Conservation (phyloP, 2,329 filamentous ascomycete species). For the Exophiala spinifera region DNA sequence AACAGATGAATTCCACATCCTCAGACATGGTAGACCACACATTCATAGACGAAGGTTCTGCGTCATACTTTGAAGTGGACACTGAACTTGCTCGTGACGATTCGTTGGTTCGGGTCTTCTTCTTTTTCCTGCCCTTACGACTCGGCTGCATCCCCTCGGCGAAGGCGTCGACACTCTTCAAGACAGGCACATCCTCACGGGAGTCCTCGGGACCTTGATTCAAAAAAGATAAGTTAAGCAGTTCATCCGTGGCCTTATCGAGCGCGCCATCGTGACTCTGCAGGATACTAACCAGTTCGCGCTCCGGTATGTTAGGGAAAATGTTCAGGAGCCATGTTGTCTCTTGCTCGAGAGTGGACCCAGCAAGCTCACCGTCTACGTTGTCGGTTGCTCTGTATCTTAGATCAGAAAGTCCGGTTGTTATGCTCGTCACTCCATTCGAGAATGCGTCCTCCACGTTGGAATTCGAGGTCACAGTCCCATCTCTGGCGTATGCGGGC, state of each 20-base stretch:
- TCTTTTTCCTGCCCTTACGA: conserved; percentile 34
- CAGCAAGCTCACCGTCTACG: conserved; percentile 15
- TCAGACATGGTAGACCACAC: conserved; percentile 57
- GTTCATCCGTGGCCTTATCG: conserved; percentile 69
- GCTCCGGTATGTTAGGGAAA: conserved; percentile 61
- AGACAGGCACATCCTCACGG: conserved; percentile 41
- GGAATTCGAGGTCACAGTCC: conserved; percentile 32
- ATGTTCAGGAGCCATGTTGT: conserved; percentile 62
- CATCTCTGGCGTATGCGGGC: conserved; percentile 33
- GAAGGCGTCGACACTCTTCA: conserved; percentile 82
- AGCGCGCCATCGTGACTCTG: conserved; percentile 58
- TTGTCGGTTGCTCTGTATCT: conserved; percentile 28
- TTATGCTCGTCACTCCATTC: conserved; percentile 25
- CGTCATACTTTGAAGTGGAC: conserved; percentile 23
- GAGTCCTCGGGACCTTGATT: conserved; percentile 60
- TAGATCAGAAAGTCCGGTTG: conserved; percentile 27
- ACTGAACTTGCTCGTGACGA: conserved; percentile 29
- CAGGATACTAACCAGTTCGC: conserved; percentile 15
- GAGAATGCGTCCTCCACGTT: conserved; percentile 18
- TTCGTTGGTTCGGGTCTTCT: conserved; percentile 25
- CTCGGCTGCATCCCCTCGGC: conserved; percentile 51
- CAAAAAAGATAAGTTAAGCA: conserved; percentile 76
- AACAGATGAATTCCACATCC: conserved; percentile 61
- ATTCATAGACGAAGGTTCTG: conserved; percentile 39
- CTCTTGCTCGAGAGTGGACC: conserved; percentile 54